These are phyloP conservation scores for Pleurotus cornucopiae DNA, from an alignment of 768 basidiomycete genomes.

Conservation along the genomic window DNA sequence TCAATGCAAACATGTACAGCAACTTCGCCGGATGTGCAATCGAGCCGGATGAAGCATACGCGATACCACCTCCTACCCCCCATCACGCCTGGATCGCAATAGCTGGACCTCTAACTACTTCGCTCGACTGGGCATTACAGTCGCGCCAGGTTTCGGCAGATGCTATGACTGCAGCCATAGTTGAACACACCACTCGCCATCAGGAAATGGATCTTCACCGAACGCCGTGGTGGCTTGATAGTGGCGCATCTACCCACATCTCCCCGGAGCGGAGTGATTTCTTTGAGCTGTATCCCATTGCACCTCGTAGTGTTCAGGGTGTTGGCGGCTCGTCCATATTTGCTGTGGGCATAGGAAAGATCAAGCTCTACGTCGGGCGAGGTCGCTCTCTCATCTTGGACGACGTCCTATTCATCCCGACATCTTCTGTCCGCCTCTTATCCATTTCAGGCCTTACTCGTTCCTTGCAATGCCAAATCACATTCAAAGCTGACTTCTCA, in stretches of 20 bases:
- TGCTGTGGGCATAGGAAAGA: constrained; percentile 13
- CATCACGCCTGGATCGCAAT: background rate
- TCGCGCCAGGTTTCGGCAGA: background rate
- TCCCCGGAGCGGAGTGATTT: constrained; percentile 15
- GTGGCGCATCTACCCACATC: constrained; percentile 13
- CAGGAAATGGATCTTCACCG: background rate
- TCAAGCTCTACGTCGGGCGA: constrained; percentile 10
- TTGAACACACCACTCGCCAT: background rate
- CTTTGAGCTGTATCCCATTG: constrained; percentile 8
- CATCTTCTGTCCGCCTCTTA: constrained; percentile 15
- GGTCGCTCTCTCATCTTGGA: constrained; percentile 9
- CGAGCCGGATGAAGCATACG: background rate
- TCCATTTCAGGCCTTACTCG: constrained; percentile 13
- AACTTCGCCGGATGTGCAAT: background rate
- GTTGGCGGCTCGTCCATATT: constrained; percentile 14
- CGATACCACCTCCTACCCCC: background rate
- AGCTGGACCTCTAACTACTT: background rate
- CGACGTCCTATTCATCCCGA: constrained; percentile 14
- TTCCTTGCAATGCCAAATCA: background rate
- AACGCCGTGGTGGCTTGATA: constrained; percentile 4
- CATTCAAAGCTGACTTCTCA: constrained; percentile 7
- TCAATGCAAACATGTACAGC: background rate
- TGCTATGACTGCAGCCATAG: background rate
- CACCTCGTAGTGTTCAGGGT: constrained; percentile 10
- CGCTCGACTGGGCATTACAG: background rate